These are phyloP conservation scores for Misopates orontium DNA, from an alignment of 257 asterid species.

Conservation along the genomic window DNA sequence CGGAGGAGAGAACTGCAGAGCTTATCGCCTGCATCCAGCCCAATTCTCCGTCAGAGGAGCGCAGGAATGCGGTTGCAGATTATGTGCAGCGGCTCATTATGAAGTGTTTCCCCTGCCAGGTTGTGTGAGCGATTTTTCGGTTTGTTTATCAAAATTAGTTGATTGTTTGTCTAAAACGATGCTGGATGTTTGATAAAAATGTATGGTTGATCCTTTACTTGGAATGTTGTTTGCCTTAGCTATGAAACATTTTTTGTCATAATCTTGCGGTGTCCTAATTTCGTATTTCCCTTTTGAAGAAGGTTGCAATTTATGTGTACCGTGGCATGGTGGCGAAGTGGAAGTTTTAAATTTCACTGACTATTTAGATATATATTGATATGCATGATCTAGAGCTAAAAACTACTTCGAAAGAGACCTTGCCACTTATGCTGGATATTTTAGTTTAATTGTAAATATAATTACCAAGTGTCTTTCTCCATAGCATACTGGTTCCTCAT, in stretches of 20 bases:
- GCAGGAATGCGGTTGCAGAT: conserved; percentile 85
- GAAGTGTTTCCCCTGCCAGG: conserved; percentile 97
- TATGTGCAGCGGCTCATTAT: conserved; percentile 80
- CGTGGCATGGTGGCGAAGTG: background rate
- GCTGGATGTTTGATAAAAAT: conserved; percentile 7
- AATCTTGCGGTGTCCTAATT: background rate
- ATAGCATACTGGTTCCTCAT: background rate
- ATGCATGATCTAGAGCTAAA: conserved; percentile 20
- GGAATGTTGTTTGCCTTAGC: conserved; percentile 15
- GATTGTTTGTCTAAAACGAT: conserved; percentile 2
- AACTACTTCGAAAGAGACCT: conserved; percentile 9
- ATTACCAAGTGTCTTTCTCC: conserved; percentile 15
- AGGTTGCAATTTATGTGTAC: conserved; percentile 16
- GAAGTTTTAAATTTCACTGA: background rate
- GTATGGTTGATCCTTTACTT: conserved; percentile 4
- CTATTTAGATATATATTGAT: background rate
- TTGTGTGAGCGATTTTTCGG: conserved; percentile 31
- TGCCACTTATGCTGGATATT: conserved; percentile 14
- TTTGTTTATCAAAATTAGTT: conserved; percentile 17
- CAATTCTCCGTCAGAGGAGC: conserved; percentile 78
- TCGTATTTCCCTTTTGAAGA: conserved; percentile 9
- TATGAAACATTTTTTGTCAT: background rate
- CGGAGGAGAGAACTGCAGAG: conserved; percentile 90
- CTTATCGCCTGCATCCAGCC: conserved; percentile 94
- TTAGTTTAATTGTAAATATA: conserved; percentile 3